Evolutionary conservation across 2,329 filamentous ascomycete species (phyloP).

Genomic region (Elsinoe perseae): DNA sequence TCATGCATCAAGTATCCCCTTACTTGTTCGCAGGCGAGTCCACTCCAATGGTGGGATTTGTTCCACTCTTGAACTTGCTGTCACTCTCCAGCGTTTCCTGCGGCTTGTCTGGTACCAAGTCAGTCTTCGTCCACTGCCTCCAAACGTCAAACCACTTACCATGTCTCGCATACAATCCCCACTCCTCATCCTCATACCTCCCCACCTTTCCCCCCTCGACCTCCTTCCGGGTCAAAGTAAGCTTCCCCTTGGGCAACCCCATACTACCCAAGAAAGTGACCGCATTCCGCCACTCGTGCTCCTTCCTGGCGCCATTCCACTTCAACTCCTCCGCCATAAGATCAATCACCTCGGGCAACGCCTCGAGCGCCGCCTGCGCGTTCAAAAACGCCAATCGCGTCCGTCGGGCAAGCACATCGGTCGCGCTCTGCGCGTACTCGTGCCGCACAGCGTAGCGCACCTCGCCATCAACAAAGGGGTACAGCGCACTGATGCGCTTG

Average conservation of each 20-base stretch:
- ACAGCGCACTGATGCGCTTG: constrained; percentile 68
- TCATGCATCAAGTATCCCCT: neutral
- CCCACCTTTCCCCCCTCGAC: constrained; percentile 50
- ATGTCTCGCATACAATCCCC: constrained; percentile 42
- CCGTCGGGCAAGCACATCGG: constrained; percentile 77
- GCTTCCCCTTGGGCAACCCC: constrained; percentile 52
- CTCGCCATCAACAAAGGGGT: constrained; percentile 89
- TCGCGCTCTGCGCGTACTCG: constrained; percentile 86
- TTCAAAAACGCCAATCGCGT: constrained; percentile 86
- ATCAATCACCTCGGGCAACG: constrained; percentile 77
- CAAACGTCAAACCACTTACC: constrained; percentile 32
- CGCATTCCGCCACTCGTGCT: constrained; percentile 70
- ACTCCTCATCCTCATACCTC: constrained; percentile 43
- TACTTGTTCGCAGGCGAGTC: constrained; percentile 46
- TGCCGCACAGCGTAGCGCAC: constrained; percentile 78
- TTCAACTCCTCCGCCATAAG: constrained; percentile 78
- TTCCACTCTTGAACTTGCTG: constrained; percentile 36
- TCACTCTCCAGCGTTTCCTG: constrained; percentile 47
- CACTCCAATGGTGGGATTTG: constrained; percentile 37
- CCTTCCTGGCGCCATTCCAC: constrained; percentile 66
- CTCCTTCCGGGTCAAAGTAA: constrained; percentile 48
- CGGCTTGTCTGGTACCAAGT: constrained; percentile 41
- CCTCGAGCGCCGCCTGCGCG: constrained; percentile 80
- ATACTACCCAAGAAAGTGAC: constrained; percentile 53
- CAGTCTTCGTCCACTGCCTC: neutral